Evolutionary conservation across 495 filamentous ascomycete species (phyloP).

Genomic region (Penicillium dipodomyicola): DNA sequence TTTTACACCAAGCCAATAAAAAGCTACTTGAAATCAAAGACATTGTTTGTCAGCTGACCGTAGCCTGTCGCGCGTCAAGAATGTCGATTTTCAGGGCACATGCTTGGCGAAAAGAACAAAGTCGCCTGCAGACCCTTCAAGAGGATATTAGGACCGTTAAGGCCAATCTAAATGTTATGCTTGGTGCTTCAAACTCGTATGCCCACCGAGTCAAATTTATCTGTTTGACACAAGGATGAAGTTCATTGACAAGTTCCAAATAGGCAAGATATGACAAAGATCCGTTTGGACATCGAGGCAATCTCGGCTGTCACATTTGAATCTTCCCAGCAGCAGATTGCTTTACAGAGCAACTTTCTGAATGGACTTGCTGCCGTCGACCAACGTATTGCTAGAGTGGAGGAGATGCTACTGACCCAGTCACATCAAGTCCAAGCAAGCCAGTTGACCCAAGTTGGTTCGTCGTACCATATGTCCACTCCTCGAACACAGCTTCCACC

Average conservation of each 20-base stretch:
- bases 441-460: no score
- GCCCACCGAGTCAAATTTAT: not conserved
- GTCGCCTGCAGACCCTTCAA: not conserved
- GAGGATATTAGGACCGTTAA: not conserved
- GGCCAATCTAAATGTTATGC: not conserved
- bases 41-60: not conserved
- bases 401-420: no score
- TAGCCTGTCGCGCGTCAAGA: not conserved
- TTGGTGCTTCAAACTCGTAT: not conserved
- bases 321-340: no score
- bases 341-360: no score
- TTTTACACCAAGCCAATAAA: not conserved
- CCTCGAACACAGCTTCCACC: no score
- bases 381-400: no score
- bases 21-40: not conserved
- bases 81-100: not conserved
- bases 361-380: no score
- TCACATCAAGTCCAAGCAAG: no score
- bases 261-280: not conserved
- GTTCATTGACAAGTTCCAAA: not conserved
- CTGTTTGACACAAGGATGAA: not conserved
- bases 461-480: no score
- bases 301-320: no score
- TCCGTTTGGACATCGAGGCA: not conserved
- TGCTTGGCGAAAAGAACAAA: not conserved